phyloP scores from a whole-genome alignment of 495 filamentous ascomycete genomes.

The Polyplosphaeria fusca region DNA sequence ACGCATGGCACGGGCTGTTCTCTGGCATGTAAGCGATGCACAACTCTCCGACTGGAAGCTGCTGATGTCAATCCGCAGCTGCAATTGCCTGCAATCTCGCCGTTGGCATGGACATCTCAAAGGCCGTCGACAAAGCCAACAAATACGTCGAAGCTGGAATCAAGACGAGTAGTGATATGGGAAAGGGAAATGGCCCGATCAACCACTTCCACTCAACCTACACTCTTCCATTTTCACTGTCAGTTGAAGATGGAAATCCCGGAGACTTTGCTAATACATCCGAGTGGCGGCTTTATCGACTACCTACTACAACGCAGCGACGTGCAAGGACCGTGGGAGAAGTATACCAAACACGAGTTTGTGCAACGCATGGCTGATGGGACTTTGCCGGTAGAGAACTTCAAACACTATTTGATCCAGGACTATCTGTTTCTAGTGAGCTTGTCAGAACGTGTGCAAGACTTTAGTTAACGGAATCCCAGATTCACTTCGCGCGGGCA shows the following conservation, averaged over 20 bases:
- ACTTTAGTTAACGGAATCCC: conserved; percentile 11
- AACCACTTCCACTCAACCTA: conserved; percentile 91
- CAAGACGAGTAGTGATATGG: conserved; percentile 66
- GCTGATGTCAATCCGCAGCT: conserved; percentile 48
- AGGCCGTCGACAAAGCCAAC: conserved; percentile 68
- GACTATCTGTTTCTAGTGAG: conserved; percentile 83
- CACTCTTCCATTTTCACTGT: conserved; percentile 79
- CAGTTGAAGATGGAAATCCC: conserved; percentile 31
- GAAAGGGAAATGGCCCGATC: conserved; percentile 81
- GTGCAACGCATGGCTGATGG: conserved; percentile 72
- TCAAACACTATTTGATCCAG: conserved; percentile 83
- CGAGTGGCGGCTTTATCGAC: conserved; percentile 76
- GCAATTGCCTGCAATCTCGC: conserved; percentile 87
- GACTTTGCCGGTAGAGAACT: conserved; percentile 65
- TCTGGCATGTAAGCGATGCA: conserved; percentile 75
- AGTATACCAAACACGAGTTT: conserved; percentile 76
- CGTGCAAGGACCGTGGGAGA: conserved; percentile 66
- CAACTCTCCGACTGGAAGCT: neutral
- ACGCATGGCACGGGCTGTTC: conserved; percentile 97
- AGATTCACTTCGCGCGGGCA: conserved; percentile 83
- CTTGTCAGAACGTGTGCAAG: neutral
- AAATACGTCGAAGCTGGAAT: conserved; percentile 84
- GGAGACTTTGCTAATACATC: conserved; percentile 1
- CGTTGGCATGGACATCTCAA: conserved; percentile 52
- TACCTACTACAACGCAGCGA: conserved; percentile 75